A percentile compares a stretch with the other conserved stretches of the same genome.
Evolutionary conservation across 371 early-diverging fungal species (phyloP).

Genomic region (Batrachochytrium dendrobatidis): DNA sequence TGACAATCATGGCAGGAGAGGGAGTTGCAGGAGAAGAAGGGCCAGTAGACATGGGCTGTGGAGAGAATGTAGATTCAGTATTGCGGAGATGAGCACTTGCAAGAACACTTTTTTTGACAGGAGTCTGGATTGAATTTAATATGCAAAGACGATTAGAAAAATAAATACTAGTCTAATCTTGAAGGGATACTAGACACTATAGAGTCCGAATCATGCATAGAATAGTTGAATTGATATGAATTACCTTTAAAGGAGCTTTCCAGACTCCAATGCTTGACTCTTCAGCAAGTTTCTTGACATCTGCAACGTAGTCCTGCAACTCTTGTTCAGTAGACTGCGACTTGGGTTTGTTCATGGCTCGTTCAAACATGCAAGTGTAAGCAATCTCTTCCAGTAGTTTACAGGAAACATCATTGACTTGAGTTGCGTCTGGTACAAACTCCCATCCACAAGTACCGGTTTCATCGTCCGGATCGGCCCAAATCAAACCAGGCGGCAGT

Average conservation of each 20-base stretch:
- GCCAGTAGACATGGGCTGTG: conserved; percentile 8
- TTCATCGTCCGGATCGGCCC: conserved; percentile 22
- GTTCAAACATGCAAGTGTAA: conserved; percentile 64
- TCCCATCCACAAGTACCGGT: conserved; percentile 24
- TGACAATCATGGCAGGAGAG: background rate
- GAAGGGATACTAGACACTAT: too few species aligned
- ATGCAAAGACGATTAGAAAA: too few species aligned
- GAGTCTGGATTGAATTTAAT: too few species aligned
- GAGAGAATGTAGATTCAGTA: background rate
- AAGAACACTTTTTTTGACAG: background rate
- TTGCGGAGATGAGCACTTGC: too few species aligned
- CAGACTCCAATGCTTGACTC: conserved; percentile 1
- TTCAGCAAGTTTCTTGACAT: conserved; percentile 17
- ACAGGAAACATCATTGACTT: conserved; percentile 27
- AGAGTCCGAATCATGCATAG: too few species aligned
- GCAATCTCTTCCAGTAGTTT: conserved; percentile 52
- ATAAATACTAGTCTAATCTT: too few species aligned
- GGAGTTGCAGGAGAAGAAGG: conserved; percentile 5
- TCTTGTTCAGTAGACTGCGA: conserved; percentile 53
- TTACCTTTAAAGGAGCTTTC: background rate
- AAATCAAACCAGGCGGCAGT: too few species aligned
- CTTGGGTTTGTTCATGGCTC: conserved; percentile 39
- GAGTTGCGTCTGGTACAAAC: conserved; percentile 39
- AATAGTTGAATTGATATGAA: too few species aligned
- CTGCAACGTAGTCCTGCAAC: conserved; percentile 38